Evolutionary conservation across 768 basidiomycete species (phyloP).

Genomic region (Termitomyces bulborhizus): DNA sequence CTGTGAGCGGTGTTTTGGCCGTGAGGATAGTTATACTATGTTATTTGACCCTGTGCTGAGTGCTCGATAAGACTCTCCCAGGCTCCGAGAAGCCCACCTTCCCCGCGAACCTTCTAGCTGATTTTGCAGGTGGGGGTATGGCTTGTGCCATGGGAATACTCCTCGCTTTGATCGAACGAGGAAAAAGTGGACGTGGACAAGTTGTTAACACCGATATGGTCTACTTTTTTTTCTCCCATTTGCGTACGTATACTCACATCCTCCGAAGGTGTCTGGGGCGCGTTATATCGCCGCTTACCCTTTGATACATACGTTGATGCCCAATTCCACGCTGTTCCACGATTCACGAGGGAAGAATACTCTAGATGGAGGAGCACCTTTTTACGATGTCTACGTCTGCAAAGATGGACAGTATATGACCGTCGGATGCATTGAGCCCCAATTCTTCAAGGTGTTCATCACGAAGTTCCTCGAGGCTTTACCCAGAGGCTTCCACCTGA

Average conservation of each 20-base stretch:
- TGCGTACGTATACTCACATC: neutral
- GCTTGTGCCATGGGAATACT: slow-evolving; percentile 69
- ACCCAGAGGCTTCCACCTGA: slow-evolving; percentile 33
- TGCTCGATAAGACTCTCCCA: slow-evolving; percentile 52
- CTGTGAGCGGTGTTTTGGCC: slow-evolving; percentile 68
- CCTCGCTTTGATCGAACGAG: slow-evolving; percentile 66
- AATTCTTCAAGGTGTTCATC: slow-evolving; percentile 63
- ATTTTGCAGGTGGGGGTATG: slow-evolving; percentile 79
- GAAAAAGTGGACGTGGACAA: slow-evolving; percentile 62
- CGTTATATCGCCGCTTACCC: slow-evolving; percentile 75
- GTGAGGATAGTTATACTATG: slow-evolving; percentile 27
- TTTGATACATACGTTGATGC: slow-evolving; percentile 40
- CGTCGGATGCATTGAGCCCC: slow-evolving; percentile 69
- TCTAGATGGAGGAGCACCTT: slow-evolving; percentile 76
- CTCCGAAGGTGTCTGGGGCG: slow-evolving; percentile 63
- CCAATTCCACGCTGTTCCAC: slow-evolving; percentile 28
- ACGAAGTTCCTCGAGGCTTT: slow-evolving; percentile 45
- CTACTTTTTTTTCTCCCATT: slow-evolving; percentile 1
- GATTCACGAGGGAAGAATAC: slow-evolving; percentile 48
- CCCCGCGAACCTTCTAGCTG: slow-evolving; percentile 73
- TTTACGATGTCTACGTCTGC: slow-evolving; percentile 70
- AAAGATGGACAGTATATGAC: slow-evolving; percentile 71
- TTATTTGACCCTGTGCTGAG: neutral
- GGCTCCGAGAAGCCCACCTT: slow-evolving; percentile 61
- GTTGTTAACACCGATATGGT: slow-evolving; percentile 78